Conservation (phyloP, 148 eudicot genomes). For the Arbutus unedo region DNA sequence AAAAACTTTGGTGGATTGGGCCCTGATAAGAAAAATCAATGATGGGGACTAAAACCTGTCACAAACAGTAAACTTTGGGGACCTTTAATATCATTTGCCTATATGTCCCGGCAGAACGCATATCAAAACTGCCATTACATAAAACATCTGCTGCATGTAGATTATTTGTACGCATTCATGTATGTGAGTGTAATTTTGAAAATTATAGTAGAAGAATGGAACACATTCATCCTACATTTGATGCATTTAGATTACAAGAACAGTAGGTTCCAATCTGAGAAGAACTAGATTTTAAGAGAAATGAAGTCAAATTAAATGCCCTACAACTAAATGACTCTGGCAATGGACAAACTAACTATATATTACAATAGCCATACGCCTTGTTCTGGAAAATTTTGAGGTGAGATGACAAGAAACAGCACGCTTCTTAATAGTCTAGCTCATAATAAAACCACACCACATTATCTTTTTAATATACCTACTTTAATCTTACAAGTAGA, state of each 20-base stretch:
- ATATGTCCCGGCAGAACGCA: neutral
- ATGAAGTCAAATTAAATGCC: neutral
- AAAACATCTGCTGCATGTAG: neutral
- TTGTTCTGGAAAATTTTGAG: neutral
- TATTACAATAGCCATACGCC: neutral
- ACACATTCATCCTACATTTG: neutral
- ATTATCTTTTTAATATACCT: no score
- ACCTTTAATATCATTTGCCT: neutral
- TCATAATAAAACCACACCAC: neutral
- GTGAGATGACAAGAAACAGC: neutral
- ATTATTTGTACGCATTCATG: neutral
- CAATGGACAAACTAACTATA: neutral
- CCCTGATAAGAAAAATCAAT: neutral
- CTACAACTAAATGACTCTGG: neutral
- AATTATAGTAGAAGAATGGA: neutral
- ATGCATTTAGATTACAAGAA: neutral
- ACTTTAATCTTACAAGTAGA: neutral
- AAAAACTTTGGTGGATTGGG: no score
- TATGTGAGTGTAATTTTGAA: neutral
- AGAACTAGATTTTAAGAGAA: neutral
- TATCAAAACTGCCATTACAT: neutral
- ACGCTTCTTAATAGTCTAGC: neutral
- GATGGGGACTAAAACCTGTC: neutral
- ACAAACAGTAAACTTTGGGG: neutral
- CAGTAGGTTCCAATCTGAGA: neutral